Conservation (phyloP, 2,329 filamentous ascomycete genomes). For the Celoporthe dispersa region DNA sequence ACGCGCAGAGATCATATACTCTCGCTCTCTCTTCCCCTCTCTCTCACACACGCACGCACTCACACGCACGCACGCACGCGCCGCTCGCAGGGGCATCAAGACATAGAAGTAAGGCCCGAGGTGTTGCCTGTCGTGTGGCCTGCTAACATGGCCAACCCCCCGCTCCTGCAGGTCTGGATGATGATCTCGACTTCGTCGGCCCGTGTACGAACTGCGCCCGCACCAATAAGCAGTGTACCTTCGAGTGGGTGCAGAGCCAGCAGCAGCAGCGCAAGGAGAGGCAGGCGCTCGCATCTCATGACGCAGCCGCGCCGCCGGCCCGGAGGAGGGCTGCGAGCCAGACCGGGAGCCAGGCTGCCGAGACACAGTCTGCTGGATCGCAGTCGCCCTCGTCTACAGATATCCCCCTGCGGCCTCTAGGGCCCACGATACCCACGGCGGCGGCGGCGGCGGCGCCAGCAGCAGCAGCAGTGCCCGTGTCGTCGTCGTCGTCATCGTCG, state of each 20-base stretch:
- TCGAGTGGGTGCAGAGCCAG: conserved; percentile 30
- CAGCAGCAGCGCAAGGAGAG: conserved; percentile 25
- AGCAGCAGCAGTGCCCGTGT: background rate
- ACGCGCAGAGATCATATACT: background rate
- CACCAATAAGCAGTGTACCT: conserved; percentile 31
- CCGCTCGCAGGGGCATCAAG: background rate
- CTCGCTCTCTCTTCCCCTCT: background rate
- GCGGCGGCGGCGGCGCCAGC: background rate
- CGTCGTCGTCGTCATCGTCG: background rate
- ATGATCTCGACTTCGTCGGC: conserved; percentile 22
- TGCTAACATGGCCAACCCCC: background rate
- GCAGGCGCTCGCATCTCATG: conserved; percentile 15
- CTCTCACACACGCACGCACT: background rate
- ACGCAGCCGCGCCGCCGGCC: conserved; percentile 6
- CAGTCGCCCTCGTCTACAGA: conserved; percentile 11
- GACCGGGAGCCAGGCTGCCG: background rate
- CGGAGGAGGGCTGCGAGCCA: conserved; percentile 3
- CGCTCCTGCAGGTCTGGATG: conserved; percentile 16
- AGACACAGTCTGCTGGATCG: background rate
- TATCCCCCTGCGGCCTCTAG: conserved; percentile 20
- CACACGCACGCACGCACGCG: background rate
- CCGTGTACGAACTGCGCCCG: conserved; percentile 30
- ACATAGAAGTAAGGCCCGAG: background rate
- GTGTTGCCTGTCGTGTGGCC: background rate
- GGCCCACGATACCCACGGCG: conserved; percentile 12